Conservation (phyloP, 106 monocot genomes). For the Dioscorea zingiberensis region DNA sequence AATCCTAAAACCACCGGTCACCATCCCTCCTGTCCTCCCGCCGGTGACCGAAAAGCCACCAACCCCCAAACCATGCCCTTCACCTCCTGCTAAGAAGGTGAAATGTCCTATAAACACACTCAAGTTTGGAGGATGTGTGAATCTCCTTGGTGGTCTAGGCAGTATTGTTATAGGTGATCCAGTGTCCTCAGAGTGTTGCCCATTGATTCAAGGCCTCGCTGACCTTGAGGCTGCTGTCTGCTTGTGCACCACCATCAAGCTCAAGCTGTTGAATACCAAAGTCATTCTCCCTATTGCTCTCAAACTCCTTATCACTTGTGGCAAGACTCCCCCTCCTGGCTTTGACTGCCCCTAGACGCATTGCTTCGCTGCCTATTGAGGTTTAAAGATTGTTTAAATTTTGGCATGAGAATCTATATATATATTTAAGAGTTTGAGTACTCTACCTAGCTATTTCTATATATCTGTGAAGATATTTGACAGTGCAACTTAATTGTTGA, state of each 20-base stretch:
- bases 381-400: too few relatives aligned
- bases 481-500: background rate
- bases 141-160: constrained; percentile 19
- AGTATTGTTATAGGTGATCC: constrained; percentile 19
- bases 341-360: constrained; percentile 23
- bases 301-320: constrained; percentile 31
- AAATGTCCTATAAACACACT: constrained; percentile 35
- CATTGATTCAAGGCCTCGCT: constrained; percentile 16
- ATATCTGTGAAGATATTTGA: too few relatives aligned
- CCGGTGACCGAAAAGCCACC: constrained; percentile 6
- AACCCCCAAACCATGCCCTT: background rate
- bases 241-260: constrained; percentile 33
- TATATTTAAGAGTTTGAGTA: too few relatives aligned
- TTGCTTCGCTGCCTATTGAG: too few relatives aligned
- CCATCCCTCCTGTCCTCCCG: background rate
- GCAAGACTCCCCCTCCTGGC: constrained; percentile 15
- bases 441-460: too few relatives aligned
- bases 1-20: constrained; percentile 2
- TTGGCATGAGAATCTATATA: too few relatives aligned
- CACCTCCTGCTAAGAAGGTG: background rate
- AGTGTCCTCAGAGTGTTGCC: constrained; percentile 25
- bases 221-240: constrained; percentile 24
- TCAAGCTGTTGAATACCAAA: constrained; percentile 19
- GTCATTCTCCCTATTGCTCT: constrained; percentile 27
- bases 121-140: constrained; percentile 32